Percentiles rank a stretch among this genome's conserved stretches.
These are phyloP conservation scores for Entomortierella beljakovae DNA, from an alignment of 192 early-diverging fungal genomes.

Conservation along the genomic window DNA sequence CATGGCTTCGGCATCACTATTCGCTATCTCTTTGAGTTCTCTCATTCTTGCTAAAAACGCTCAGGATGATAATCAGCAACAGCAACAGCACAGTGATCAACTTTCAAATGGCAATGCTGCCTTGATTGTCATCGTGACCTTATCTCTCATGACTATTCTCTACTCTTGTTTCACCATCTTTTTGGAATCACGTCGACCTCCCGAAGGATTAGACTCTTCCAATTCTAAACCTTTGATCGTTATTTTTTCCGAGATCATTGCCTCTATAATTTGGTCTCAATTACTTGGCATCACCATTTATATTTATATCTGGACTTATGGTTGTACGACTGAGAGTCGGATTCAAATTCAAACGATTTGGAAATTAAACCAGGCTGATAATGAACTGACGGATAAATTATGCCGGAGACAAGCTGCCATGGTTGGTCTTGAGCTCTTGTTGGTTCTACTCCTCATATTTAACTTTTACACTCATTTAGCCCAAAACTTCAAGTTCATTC, in stretches of 20 bases:
- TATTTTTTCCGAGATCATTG: constrained; percentile 51
- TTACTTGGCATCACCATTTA: constrained; percentile 39
- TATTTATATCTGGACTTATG: constrained; percentile 53
- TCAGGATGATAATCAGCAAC: constrained; percentile 7
- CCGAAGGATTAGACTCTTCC: constrained; percentile 40
- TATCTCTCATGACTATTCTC: constrained; percentile 37
- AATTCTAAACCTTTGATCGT: constrained; percentile 45
- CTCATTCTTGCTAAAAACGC: constrained; percentile 30
- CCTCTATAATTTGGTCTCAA: constrained; percentile 46
- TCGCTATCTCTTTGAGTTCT: constrained; percentile 35
- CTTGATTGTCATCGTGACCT: constrained; percentile 23
- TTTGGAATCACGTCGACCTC: constrained; percentile 45
- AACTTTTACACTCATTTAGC: constrained; percentile 52
- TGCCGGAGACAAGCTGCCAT: constrained; percentile 49
- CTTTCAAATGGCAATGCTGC: constrained; percentile 41
- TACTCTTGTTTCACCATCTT: constrained; percentile 54
- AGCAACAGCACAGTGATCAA: no score
- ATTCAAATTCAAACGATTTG: constrained; percentile 13
- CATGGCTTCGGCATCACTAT: constrained; percentile 35
- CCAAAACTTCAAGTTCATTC: constrained; percentile 47
- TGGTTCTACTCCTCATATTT: constrained; percentile 43
- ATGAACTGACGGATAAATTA: constrained; percentile 5
- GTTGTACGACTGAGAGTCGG: constrained; percentile 23
- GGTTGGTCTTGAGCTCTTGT: constrained; percentile 44
- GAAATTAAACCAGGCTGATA: constrained; percentile 20